Percentiles rank a stretch among this genome's conserved stretches.
Conservation (phyloP, 2,329 filamentous ascomycete species). For the Alternaria consortialis region DNA sequence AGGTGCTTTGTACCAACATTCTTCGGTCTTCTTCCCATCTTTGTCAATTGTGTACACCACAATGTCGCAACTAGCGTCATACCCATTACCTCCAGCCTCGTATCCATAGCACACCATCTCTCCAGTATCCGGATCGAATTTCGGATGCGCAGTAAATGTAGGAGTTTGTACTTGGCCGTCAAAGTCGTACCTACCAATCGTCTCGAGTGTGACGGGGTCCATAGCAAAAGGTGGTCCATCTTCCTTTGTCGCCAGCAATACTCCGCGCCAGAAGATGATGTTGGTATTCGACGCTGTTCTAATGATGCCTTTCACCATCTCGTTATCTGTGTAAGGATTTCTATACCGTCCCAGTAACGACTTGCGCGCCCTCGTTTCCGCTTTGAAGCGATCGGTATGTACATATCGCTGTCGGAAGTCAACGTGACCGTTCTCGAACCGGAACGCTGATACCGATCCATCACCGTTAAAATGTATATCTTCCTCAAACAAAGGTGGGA, state of each 20-base stretch:
- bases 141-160: slow-evolving; percentile 58
- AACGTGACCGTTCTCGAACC: slow-evolving; percentile 54
- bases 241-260: slow-evolving; percentile 64
- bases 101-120: slow-evolving; percentile 56
- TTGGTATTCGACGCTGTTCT: slow-evolving; percentile 68
- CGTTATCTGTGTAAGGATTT: slow-evolving; percentile 66
- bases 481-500: slow-evolving; percentile 64
- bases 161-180: slow-evolving; percentile 51
- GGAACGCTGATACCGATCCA: slow-evolving; percentile 55
- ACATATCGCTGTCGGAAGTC: slow-evolving; percentile 56
- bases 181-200: slow-evolving; percentile 52
- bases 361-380: slow-evolving; percentile 50
- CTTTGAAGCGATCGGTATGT: slow-evolving; percentile 54
- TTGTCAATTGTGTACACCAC: slow-evolving; percentile 53
- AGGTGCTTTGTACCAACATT: slow-evolving; percentile 53
- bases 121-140: slow-evolving; percentile 54
- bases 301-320: slow-evolving; percentile 64
- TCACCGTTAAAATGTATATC: slow-evolving; percentile 62
- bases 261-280: slow-evolving; percentile 65
- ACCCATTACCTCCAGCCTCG: slow-evolving; percentile 51
- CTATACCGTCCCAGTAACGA: slow-evolving; percentile 65
- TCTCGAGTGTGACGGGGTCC: slow-evolving; percentile 54
- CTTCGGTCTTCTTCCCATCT: slow-evolving; percentile 50
- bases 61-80: slow-evolving; percentile 49
- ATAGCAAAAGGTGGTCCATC: slow-evolving; percentile 52